These are phyloP conservation scores for Fusarium caatingaense DNA, from an alignment of 2,329 filamentous ascomycete genomes.

Conservation along the genomic window DNA sequence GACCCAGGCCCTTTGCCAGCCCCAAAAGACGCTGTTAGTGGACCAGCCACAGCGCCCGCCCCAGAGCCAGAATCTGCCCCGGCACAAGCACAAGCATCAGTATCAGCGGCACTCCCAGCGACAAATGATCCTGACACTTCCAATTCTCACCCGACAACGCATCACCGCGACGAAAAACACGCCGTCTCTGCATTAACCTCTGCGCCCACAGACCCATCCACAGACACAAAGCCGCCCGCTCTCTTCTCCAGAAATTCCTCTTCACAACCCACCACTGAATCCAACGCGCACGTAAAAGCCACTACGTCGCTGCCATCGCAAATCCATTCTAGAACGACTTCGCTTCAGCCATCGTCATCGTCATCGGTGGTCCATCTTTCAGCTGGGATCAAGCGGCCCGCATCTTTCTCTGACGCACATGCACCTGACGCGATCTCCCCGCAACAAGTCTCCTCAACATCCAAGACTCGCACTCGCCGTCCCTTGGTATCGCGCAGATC, in stretches of 20 bases:
- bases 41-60: conserved; percentile 29
- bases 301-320: conserved; percentile 39
- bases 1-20: conserved; percentile 25
- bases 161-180: conserved; percentile 46
- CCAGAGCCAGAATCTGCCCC: conserved; percentile 26
- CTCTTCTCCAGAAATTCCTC: conserved; percentile 20
- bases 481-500: conserved; percentile 54
- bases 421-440: conserved; percentile 44
- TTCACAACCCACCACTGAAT: conserved; percentile 15
- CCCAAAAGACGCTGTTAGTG: conserved; percentile 29
- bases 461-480: conserved; percentile 53
- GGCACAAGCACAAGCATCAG: conserved; percentile 11
- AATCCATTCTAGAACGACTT: conserved; percentile 50
- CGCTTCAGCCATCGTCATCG: conserved; percentile 51
- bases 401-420: conserved; percentile 42
- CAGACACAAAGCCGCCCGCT: conserved; percentile 21
- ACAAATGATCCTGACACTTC: conserved; percentile 39
- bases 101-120: conserved; percentile 26
- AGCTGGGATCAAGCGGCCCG: conserved; percentile 42
- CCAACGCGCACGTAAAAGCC: conserved; percentile 23
- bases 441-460: conserved; percentile 43
- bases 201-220: conserved; percentile 27
- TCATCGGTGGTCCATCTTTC: conserved; percentile 41
- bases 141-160: conserved; percentile 45
- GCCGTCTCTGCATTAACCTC: conserved; percentile 31